A percentile compares a stretch with the other conserved stretches of the same genome.
Conservation (phyloP, 345 rosid genomes). For the Syzygium aromaticum region DNA sequence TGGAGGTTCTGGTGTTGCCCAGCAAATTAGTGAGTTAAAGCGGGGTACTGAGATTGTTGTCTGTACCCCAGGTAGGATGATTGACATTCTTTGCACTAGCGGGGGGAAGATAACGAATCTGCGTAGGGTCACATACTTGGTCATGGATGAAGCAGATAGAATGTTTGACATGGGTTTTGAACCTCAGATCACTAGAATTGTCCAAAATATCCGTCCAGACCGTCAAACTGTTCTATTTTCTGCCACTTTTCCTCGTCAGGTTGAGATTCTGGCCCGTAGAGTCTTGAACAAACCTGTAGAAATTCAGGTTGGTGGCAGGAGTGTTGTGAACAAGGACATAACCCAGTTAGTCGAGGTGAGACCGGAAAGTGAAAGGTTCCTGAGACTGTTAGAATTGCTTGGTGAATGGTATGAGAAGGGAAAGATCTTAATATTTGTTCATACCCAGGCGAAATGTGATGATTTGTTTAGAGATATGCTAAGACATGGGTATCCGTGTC, state of each 20-base stretch:
- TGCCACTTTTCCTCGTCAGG: constrained; percentile 96
- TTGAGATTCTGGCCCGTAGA: constrained; percentile 85
- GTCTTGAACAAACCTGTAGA: constrained; percentile 80
- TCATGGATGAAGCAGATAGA: constrained; percentile 97
- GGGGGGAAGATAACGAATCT: constrained; percentile 88
- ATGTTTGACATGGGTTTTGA: constrained; percentile 99
- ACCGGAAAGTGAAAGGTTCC: constrained; percentile 81
- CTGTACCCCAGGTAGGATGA: constrained; percentile 97
- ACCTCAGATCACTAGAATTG: constrained; percentile 88
- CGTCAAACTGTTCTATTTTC: constrained; percentile 95
- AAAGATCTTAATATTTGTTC: constrained; percentile 79
- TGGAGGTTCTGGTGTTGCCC: constrained; percentile 99
- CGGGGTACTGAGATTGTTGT: constrained; percentile 97
- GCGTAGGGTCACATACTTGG: constrained; percentile 76
- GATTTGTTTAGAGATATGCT: constrained; percentile 69
- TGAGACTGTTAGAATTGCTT: constrained; percentile 77
- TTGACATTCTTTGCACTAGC: constrained; percentile 92
- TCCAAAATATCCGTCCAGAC: constrained; percentile 91
- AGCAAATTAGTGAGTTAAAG: constrained; percentile 91
- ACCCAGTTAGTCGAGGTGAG: constrained; percentile 86
- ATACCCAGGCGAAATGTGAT: constrained; percentile 87
- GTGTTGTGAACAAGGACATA: constrained; percentile 95
- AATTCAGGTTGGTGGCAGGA: constrained; percentile 96
- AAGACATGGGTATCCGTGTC: constrained; percentile 80
- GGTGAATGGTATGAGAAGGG: constrained; percentile 99